A percentile compares a stretch with the other conserved stretches of the same genome.
Evolutionary conservation across 2,329 filamentous ascomycete species (phyloP).

Genomic region (Geoglossum cookeanum): DNA sequence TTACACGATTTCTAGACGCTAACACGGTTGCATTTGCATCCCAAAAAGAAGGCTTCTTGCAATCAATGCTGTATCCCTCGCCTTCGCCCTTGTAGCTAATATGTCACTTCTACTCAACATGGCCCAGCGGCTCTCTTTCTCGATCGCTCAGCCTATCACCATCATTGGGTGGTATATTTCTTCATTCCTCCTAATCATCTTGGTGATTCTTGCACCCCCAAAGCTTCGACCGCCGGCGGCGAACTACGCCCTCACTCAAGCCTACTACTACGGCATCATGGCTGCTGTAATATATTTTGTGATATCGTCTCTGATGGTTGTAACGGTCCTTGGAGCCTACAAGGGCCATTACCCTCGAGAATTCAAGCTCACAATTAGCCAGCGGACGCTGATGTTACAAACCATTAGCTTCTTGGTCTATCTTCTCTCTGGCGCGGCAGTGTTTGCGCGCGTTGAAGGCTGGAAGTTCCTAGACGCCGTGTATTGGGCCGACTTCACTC

Average conservation of each 20-base stretch:
- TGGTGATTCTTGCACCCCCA: constrained; percentile 29
- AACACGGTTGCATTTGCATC: constrained; percentile 1
- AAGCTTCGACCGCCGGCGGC: constrained; percentile 25
- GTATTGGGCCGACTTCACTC: constrained; percentile 36
- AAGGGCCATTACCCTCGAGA: constrained; percentile 34
- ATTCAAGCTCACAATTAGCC: constrained; percentile 35
- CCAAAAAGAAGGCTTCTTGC: constrained; percentile 25
- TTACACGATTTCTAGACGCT: background rate
- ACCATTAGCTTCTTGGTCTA: constrained; percentile 31
- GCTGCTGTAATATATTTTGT: constrained; percentile 37
- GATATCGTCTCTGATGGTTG: constrained; percentile 32
- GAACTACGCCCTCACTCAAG: constrained; percentile 31
- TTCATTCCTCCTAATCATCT: constrained; percentile 32
- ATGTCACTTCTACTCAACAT: constrained; percentile 37
- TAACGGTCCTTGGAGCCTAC: constrained; percentile 36
- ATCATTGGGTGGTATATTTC: constrained; percentile 39
- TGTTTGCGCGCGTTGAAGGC: constrained; percentile 24
- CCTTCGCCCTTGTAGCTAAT: constrained; percentile 34
- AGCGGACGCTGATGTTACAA: constrained; percentile 35
- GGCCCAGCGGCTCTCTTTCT: constrained; percentile 34
- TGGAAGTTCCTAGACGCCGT: constrained; percentile 35
- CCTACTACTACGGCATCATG: constrained; percentile 40
- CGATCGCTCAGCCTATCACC: constrained; percentile 37
- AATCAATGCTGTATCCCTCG: constrained; percentile 36
- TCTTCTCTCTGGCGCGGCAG: constrained; percentile 15